Conservation (phyloP, 176 grass and related monocot genomes). For the Rhynchospora tenuis region DNA sequence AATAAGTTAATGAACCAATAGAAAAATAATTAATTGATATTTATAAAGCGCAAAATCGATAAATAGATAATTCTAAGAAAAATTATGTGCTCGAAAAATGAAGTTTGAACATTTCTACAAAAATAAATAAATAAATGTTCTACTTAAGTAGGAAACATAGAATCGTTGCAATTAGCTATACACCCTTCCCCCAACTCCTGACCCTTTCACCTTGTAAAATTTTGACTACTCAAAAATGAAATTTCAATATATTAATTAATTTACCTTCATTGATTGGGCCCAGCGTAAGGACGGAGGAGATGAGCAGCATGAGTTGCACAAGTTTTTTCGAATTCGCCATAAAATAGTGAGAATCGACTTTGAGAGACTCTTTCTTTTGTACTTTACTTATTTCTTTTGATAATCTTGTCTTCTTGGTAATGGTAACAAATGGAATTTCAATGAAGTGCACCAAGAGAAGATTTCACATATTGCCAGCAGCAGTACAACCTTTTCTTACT, state of each 20-base stretch:
- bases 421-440: not conserved
- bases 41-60: not conserved
- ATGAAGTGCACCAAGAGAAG: not conserved
- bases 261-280: not conserved
- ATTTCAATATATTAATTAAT: not conserved
- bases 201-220: not conserved
- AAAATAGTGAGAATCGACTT: not conserved
- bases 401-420: not conserved
- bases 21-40: not conserved
- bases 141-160: no score
- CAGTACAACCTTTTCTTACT: not conserved
- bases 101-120: not conserved
- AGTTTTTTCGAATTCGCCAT: not conserved
- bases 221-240: not conserved
- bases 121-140: no score
- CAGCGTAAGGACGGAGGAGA: not conserved
- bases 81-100: not conserved
- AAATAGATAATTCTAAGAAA: not conserved
- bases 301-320: constrained; percentile 1
- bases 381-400: not conserved
- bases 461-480: not conserved
- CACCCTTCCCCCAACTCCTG: not conserved
- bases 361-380: not conserved
- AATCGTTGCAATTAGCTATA: not conserved
- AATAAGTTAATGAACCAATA: not conserved